Conservation (phyloP, 1,139 yeast species). For the Tardiomyces blankii region DNA sequence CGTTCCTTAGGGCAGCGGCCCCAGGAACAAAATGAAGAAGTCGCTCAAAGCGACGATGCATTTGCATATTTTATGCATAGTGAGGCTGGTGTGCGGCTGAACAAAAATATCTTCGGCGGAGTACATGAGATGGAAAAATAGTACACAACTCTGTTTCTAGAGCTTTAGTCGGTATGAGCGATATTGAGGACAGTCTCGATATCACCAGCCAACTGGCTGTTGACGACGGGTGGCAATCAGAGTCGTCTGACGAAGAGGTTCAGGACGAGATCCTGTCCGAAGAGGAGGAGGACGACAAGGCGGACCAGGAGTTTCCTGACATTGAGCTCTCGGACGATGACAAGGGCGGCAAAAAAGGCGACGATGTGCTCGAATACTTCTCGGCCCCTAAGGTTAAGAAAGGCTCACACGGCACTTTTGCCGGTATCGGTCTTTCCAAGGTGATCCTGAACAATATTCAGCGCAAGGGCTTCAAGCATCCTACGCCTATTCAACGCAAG, state of each 20-base stretch:
- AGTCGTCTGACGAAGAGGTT: slow-evolving; percentile 1
- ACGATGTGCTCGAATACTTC: slow-evolving; percentile 37
- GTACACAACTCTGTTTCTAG: neutral
- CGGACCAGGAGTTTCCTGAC: slow-evolving; percentile 18
- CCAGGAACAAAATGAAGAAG: too few species aligned
- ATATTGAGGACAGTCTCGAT: slow-evolving; percentile 51
- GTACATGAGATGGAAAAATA: too few species aligned
- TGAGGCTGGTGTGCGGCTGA: too few species aligned
- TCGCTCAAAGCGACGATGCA: too few species aligned
- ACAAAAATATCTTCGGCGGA: too few species aligned
- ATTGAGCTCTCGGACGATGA: slow-evolving; percentile 42
- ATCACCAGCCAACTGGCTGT: slow-evolving; percentile 57
- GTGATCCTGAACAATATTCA: slow-evolving; percentile 56
- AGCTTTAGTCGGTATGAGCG: slow-evolving; percentile 5
- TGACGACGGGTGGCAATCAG: slow-evolving; percentile 17
- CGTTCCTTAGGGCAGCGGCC: too few species aligned
- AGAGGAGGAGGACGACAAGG: slow-evolving; percentile 26
- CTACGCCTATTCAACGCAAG: slow-evolving; percentile 96
- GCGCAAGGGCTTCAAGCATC: slow-evolving; percentile 84
- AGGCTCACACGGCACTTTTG: slow-evolving; percentile 55
- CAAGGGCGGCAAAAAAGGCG: slow-evolving; percentile 33
- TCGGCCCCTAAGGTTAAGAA: slow-evolving; percentile 49
- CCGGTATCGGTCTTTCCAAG: slow-evolving; percentile 81
- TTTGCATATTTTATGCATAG: too few species aligned
- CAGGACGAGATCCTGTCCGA: slow-evolving; percentile 3